Evolutionary conservation across 257 asterid species (phyloP).

Genomic region (Solanum etuberosum): DNA sequence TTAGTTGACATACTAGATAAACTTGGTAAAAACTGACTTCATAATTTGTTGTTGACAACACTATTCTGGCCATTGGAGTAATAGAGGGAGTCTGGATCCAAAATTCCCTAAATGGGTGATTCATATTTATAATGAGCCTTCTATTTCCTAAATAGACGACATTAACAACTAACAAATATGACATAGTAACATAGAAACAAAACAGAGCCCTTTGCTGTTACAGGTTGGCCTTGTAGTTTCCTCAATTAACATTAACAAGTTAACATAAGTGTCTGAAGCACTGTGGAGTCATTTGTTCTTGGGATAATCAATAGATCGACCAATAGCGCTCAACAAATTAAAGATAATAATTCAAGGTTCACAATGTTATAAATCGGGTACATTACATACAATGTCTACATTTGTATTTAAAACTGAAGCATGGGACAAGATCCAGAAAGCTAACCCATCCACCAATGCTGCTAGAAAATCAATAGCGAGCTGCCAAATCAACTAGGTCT

Average conservation of each 20-base stretch:
- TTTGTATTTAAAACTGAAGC: background rate
- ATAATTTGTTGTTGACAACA: background rate
- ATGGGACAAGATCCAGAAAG: background rate
- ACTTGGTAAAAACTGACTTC: background rate
- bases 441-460: background rate
- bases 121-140: background rate
- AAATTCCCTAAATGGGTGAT: background rate
- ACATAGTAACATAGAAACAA: background rate
- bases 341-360: background rate
- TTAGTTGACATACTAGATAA: background rate
- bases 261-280: background rate
- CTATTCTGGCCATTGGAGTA: background rate
- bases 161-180: background rate
- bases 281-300: background rate
- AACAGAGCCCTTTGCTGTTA: background rate
- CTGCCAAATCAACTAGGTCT: constrained; percentile 45
- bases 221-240: background rate
- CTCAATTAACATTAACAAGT: background rate
- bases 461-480: constrained; percentile 28
- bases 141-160: background rate
- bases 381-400: background rate
- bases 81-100: background rate
- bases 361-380: background rate
- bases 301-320: background rate
- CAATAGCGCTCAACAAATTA: background rate